Evolutionary conservation across 805 yeast genomes (phyloP).

Genomic region (Torulaspora indica): DNA sequence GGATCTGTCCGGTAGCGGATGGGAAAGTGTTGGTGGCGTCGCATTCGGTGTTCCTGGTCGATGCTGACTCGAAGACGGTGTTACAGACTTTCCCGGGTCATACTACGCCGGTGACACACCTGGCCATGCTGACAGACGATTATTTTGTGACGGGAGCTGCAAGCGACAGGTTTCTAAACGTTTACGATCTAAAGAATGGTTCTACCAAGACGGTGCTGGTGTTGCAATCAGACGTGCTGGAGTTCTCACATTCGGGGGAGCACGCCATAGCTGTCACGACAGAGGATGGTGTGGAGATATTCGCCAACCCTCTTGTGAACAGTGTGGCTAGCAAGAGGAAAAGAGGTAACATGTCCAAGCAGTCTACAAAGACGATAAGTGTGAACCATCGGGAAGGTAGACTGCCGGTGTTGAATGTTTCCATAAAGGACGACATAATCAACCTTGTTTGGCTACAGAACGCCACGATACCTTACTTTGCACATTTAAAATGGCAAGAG

Average conservation of each 20-base stretch:
- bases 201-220: constrained; percentile 56
- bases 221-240: constrained; percentile 56
- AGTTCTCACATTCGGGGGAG: constrained; percentile 39
- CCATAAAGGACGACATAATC: constrained; percentile 37
- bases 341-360: constrained; percentile 51
- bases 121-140: constrained; percentile 37
- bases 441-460: constrained; percentile 59
- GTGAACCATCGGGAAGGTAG: constrained; percentile 1
- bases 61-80: constrained; percentile 38
- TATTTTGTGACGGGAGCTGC: constrained; percentile 65
- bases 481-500: constrained; percentile 40
- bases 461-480: constrained; percentile 54
- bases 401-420: constrained; percentile 29
- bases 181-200: constrained; percentile 43
- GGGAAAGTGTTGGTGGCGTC: constrained; percentile 57
- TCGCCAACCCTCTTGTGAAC: constrained; percentile 49
- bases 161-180: constrained; percentile 77
- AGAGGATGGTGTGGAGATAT: constrained; percentile 77
- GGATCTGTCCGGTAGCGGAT: constrained; percentile 24
- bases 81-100: constrained; percentile 68
- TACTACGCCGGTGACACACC: constrained; percentile 56
- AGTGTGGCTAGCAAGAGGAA: constrained; percentile 33
- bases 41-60: constrained; percentile 56
- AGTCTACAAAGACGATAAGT: constrained; percentile 42
- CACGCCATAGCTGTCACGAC: constrained; percentile 46